Percentiles rank a stretch among this genome's conserved stretches.
Conservation (phyloP, 345 rosid species). For the Conringia planisiliqua region DNA sequence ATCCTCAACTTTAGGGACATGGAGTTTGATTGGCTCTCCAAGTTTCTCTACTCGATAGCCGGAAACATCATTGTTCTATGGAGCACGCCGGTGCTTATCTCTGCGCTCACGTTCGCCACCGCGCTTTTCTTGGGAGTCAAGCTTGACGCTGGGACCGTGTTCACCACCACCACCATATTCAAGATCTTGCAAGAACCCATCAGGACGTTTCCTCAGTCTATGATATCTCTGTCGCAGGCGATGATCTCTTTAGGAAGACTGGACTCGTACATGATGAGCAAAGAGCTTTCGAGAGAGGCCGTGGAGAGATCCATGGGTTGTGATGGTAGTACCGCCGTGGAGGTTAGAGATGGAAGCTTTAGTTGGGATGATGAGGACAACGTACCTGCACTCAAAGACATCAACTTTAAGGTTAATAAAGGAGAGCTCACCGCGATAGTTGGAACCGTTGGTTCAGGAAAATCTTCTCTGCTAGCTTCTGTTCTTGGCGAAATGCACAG, state of each 20-base stretch:
- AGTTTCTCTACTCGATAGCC: constrained; percentile 71
- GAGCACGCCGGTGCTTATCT: constrained; percentile 75
- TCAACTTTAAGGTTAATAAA: constrained; percentile 57
- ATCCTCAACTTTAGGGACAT: constrained; percentile 62
- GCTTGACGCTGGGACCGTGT: constrained; percentile 85
- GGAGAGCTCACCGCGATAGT: constrained; percentile 89
- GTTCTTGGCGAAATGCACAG: constrained; percentile 96
- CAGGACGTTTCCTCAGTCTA: constrained; percentile 79
- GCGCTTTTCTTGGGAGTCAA: constrained; percentile 63
- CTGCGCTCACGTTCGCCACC: constrained; percentile 69
- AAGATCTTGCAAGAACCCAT: constrained; percentile 95
- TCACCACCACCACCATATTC: constrained; percentile 79
- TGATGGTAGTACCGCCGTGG: constrained; percentile 54
- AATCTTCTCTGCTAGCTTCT: constrained; percentile 83
- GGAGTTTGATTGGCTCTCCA: constrained; percentile 77
- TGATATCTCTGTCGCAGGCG: constrained; percentile 95
- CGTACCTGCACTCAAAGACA: constrained; percentile 53
- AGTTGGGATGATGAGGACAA: constrained; percentile 86
- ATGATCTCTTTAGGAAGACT: constrained; percentile 79
- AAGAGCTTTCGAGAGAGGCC: constrained; percentile 52
- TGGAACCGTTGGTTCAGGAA: constrained; percentile 93
- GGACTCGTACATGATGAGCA: constrained; percentile 76
- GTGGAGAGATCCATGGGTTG: constrained; percentile 63
- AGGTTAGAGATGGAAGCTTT: constrained; percentile 64
- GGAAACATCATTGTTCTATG: constrained; percentile 71